Percentiles rank a stretch among this genome's conserved stretches.
phyloP scores from a whole-genome alignment of 2,329 filamentous ascomycete genomes.

The Bipolaris zeicola region DNA sequence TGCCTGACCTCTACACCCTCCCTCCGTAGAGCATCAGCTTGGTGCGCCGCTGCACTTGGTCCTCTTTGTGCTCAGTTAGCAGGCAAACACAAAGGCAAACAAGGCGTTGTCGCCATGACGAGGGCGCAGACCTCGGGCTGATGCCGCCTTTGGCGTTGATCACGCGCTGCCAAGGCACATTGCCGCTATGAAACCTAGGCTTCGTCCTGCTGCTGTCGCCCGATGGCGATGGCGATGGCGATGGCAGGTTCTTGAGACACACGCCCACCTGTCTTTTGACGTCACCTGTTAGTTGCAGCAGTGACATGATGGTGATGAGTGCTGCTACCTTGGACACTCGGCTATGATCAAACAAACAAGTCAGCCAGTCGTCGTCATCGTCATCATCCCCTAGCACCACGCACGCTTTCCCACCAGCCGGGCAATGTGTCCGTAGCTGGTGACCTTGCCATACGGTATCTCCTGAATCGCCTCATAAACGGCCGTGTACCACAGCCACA shows the following conservation, averaged over 20 bases:
- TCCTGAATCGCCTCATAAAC: conserved; percentile 87
- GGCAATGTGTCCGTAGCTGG: conserved; percentile 84
- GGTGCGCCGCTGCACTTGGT: conserved; percentile 53
- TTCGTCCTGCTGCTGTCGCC: conserved; percentile 49
- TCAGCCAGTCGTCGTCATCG: conserved; percentile 29
- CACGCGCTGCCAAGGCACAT: conserved; percentile 93
- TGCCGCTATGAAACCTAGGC: conserved; percentile 69
- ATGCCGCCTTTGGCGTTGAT: conserved; percentile 87
- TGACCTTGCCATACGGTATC: conserved; percentile 82
- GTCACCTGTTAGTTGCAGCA: conserved; percentile 47
- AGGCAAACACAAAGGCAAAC: conserved; percentile 16
- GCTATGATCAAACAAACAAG: conserved; percentile 40
- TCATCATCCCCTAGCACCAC: conserved; percentile 35
- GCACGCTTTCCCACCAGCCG: conserved; percentile 73
- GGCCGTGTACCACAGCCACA: conserved; percentile 72
- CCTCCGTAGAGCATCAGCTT: conserved; percentile 53
- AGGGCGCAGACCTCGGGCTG: conserved; percentile 70
- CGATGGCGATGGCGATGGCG: conserved; percentile 56
- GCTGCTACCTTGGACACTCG: conserved; percentile 54
- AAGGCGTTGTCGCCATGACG: conserved; percentile 15
- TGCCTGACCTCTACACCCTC: conserved; percentile 57
- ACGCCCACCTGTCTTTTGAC: conserved; percentile 77
- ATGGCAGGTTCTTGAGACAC: conserved; percentile 83
- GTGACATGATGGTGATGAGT: conserved; percentile 19
- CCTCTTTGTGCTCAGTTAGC: conserved; percentile 46